Base-by-base conservation (phyloP, 1,284 basidiomycete genomes). In the Vanrija sp. region DNA sequence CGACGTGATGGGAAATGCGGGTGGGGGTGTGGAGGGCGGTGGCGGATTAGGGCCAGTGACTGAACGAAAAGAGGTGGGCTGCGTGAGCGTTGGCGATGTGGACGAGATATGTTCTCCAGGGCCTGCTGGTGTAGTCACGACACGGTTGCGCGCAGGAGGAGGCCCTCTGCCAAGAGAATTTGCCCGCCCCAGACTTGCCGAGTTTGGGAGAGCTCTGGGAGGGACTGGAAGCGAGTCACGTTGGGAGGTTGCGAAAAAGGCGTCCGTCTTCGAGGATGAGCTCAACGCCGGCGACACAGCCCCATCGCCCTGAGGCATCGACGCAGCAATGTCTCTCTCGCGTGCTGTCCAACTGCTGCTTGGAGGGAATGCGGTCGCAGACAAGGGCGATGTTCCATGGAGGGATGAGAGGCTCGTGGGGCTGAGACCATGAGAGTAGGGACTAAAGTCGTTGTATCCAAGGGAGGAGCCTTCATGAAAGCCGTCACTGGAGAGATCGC, bases 181-280 rank as follows among this genome's bases (percentile, higher is more conserved):
- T 3, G 21, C 25, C n/a, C 46, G 52, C 18, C 42, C 42, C 5
- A 48, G 46, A 25, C 23, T 34, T 8, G 34, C 34, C 34, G 34
- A 34, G 34, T 14, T 14, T 14, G 34, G 34, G 12, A 34, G 34
- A 12, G 34, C 9, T 34, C 34, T 34, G 12, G 40, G 40, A 42
- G 19, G 40, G n/a, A 42, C 40, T 18, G n/a, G 40, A 69, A 47
- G 52, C 8, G 54, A 47, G 46, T 64, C 59, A 10, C 47, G 47
- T 21, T 49, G 43, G 29, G 56, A 54, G 7, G 58, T 44, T 2
- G 66, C 57, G 53, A 75, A 75, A 63, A 75, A 75, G 2, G 70
- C 51, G 43, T 75, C 73, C 7, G 68, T 75, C 51, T 67, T 69
- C 12, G 68, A 71, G 34, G 63, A 56, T 12, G 67, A 66, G 26